Evolutionary conservation across 495 filamentous ascomycete genomes (phyloP).

Genomic region (Monascus purpureus): DNA sequence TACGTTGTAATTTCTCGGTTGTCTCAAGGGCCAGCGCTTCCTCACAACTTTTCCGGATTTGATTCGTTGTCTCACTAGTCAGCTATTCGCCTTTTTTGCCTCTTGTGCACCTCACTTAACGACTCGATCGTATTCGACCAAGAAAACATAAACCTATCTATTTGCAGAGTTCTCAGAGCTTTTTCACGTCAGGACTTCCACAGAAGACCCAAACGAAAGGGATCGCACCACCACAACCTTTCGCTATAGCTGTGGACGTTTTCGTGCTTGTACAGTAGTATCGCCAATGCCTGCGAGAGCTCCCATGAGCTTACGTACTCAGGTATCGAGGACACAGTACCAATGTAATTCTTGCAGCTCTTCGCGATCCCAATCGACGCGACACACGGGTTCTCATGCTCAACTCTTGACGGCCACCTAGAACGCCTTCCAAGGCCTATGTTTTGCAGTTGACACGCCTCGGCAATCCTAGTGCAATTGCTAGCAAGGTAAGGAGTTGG

Average conservation of each 20-base stretch:
- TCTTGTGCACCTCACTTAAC: conserved; percentile 31
- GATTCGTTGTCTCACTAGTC: conserved; percentile 24
- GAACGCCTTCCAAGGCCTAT: too few species aligned
- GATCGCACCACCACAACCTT: conserved; percentile 16
- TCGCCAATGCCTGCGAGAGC: conserved; percentile 7
- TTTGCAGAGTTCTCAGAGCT: conserved; percentile 5
- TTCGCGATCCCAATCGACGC: background rate
- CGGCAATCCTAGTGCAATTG: too few species aligned
- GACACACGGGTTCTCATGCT: background rate
- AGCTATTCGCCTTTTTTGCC: conserved; percentile 30
- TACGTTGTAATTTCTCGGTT: conserved; percentile 39
- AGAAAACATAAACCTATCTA: conserved; percentile 7
- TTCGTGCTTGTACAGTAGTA: conserved; percentile 24
- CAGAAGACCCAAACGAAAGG: conserved; percentile 4
- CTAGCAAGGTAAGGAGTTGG: background rate
- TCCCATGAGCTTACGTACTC: background rate
- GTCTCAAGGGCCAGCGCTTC: conserved; percentile 35
- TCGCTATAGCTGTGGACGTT: conserved; percentile 22
- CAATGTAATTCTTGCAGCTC: background rate
- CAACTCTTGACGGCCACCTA: background rate
- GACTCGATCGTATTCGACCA: conserved; percentile 34
- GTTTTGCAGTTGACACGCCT: too few species aligned
- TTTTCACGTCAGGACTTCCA: background rate
- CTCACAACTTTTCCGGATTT: conserved; percentile 24
- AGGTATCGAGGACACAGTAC: background rate